Base-by-base conservation (phyloP, 345 rosid species). In the Hibiscus trionum region DNA sequence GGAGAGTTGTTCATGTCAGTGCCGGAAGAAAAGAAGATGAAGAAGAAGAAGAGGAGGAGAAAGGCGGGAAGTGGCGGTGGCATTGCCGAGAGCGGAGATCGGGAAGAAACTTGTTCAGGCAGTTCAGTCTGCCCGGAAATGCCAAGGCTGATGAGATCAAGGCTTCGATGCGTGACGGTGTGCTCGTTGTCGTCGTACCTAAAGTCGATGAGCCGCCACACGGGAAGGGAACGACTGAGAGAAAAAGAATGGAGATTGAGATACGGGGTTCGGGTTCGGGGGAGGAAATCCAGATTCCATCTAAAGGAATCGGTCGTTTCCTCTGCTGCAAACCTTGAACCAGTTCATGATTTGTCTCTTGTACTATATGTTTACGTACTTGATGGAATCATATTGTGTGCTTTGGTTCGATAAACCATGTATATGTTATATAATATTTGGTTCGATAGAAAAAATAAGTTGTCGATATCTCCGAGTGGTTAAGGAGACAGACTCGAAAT, bases 401-500 rank as follows among this genome's bases (percentile, higher is more conserved):
- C 11, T 39, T 8, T 35, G 37, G 37, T 33, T 4, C 37, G 1
- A 33, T 33, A 3, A 4, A 33, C 0, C 6, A 33, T 33, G 0
- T 33, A 3, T 0, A 4, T 33, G 35, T 33, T 33, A 33, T 4
- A 33, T 33, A 33, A 3, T 4, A 4, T 33, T 33, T 33, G 0
- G 5, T 33, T 33, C 37, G 4, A 29, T 29, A 29, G 4, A 2
- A 29, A 27, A 27, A 27, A 0, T 2, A 31, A 47, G 15, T 0
- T 0, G 88, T 85, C 86, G 84, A 86, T 80, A 89, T 95, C 97
- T 92, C 96, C 93, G 97, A 92, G 96, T 92, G 97, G 97, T 90
- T 90, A 90, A 94, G 97, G 97, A 92, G 96, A 90, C 90, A 89
- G 97, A 92, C 92, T 95, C 97, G 97, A 95, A 95, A 88, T 92